Evolutionary conservation across 179 eudicot genomes (phyloP).

Genomic region (Patellifolia procumbens): DNA sequence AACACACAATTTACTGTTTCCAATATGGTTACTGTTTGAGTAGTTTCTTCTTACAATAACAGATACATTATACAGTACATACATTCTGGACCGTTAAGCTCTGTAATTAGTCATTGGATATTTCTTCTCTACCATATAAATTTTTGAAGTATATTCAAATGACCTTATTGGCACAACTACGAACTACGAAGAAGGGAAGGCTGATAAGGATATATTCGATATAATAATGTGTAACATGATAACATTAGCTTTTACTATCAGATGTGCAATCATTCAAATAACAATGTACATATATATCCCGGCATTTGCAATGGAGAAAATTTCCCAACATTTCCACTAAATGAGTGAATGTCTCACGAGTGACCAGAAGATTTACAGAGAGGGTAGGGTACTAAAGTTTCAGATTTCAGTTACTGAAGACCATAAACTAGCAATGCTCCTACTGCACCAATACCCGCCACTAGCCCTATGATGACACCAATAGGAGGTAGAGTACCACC

Average conservation of each 20-base stretch:
- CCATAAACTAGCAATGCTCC: conserved; percentile 89
- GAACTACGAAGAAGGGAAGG: neutral
- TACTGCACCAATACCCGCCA: conserved; percentile 73
- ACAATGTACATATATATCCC: conserved; percentile 9
- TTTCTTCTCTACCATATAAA: too few species aligned
- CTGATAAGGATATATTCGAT: neutral
- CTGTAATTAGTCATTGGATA: too few species aligned
- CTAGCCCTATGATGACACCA: conserved; percentile 78
- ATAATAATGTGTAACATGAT: neutral
- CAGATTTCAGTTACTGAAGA: conserved; percentile 52
- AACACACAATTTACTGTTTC: too few species aligned
- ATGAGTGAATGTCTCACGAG: neutral
- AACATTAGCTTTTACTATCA: neutral
- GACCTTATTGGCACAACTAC: too few species aligned
- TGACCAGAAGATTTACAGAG: neutral
- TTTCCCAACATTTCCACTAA: neutral
- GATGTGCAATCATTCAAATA: neutral
- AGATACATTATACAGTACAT: too few species aligned
- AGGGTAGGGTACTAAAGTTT: neutral
- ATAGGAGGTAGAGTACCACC: conserved; percentile 86
- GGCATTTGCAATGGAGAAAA: conserved; percentile 6
- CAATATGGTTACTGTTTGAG: too few species aligned
- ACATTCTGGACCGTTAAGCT: too few species aligned
- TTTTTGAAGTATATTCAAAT: too few species aligned
- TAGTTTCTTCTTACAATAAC: too few species aligned